Percentiles rank a stretch among this genome's conserved stretches.
phyloP scores from a whole-genome alignment of 2,329 filamentous ascomycete genomes.

The Alternaria triticimaculans region DNA sequence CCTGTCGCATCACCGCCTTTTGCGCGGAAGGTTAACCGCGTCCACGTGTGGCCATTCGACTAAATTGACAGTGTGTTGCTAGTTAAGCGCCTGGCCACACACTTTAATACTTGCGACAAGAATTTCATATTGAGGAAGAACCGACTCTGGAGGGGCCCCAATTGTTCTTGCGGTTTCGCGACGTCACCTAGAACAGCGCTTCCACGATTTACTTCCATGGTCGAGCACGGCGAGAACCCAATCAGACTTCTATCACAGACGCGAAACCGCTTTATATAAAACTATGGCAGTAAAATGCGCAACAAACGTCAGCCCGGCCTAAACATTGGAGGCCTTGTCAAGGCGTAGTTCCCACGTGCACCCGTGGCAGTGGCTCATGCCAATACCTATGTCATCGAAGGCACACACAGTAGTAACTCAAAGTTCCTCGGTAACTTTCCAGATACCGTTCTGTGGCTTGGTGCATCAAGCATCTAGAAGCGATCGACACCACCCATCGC shows the following conservation, averaged over 20 bases:
- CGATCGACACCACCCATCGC: neutral
- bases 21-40: neutral
- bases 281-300: neutral
- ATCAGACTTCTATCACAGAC: neutral
- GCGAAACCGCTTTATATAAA: neutral
- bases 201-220: neutral
- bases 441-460: neutral
- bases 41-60: neutral
- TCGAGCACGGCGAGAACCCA: neutral
- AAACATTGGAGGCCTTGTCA: neutral
- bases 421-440: constrained; percentile 8
- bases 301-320: neutral
- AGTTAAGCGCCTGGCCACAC: neutral
- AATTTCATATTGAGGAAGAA: neutral
- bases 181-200: neutral
- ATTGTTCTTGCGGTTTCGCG: neutral
- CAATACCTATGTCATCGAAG: neutral
- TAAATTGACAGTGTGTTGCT: neutral
- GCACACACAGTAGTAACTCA: neutral
- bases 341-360: neutral
- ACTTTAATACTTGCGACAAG: neutral
- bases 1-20: neutral
- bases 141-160: neutral
- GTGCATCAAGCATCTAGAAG: neutral
- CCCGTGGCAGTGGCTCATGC: neutral